Evolutionary conservation across 192 early-diverging fungal genomes (phyloP), one percentile per base, ranked within the genome.

Genomic region (Entomortierella parvispora): DNA sequence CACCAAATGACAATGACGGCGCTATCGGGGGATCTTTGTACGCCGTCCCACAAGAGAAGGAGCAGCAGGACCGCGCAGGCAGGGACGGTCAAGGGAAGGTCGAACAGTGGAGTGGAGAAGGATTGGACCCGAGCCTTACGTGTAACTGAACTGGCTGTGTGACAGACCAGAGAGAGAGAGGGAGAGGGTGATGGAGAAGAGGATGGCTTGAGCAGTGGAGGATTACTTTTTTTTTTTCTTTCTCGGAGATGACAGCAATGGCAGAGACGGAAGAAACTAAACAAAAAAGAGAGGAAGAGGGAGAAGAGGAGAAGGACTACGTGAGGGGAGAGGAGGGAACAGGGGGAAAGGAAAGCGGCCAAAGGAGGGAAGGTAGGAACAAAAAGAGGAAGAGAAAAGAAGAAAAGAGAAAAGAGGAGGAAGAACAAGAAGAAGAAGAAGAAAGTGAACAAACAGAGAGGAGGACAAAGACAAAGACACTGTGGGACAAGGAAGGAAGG

Each of bases 11-110:
- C n/a, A n/a, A n/a, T n/a, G n/a, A n/a, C n/a, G n/a, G n/a, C n/a
- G n/a, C 7, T 56, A 17, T 31, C 56, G 37, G 11, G 62, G 37
- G 62, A 46, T 42, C 34, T 56, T 5, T 56, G 20, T 20, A 31
- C 10, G 12, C 10, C 9, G 42, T 18, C 8, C 46, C 23, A 2
- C 26, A 51, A 23, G 14, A 12, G 22, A 23, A 26, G 49, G 14
- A 29, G 32, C 14, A 25, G 29, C 14, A 31, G 52, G 7, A 54
- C 25, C 26, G 15, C 17, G 52, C n/a, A n/a, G n/a, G 17, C 12
- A 25, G 29, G 32, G 22, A 34, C 26, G 32, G n/a, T 15, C 28
- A 33, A 55, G 32, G 32, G 12, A 55, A 29, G 14, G 29, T 32
- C 23, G 11, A 32, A 31, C 28, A 55, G 4, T 17, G 31, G 10